Conservation (phyloP, 148 eudicot genomes). For the Polygonum maritimum region DNA sequence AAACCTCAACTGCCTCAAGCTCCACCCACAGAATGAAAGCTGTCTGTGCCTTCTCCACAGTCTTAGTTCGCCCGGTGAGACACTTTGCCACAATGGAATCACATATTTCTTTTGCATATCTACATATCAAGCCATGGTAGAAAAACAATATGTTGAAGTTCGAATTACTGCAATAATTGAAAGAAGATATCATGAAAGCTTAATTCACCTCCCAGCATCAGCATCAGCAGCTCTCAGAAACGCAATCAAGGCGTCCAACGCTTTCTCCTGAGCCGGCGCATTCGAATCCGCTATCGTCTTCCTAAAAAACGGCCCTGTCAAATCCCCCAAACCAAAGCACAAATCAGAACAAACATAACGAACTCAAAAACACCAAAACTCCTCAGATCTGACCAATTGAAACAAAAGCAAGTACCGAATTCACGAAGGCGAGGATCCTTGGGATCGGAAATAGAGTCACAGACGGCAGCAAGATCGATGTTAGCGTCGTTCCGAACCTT, state of each 20-base stretch:
- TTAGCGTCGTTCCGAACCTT: conserved; percentile 96
- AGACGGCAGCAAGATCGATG: conserved; percentile 72
- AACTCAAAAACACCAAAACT: not conserved
- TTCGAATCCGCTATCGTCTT: conserved; percentile 87
- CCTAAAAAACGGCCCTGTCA: conserved; percentile 63
- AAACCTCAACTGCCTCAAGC: conserved; percentile 86
- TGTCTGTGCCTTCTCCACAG: conserved; percentile 91
- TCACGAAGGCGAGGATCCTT: conserved; percentile 89
- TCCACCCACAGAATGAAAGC: conserved; percentile 92
- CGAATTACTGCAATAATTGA: conserved; percentile 6
- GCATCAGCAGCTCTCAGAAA: conserved; percentile 85
- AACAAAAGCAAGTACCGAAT: conserved; percentile 46
- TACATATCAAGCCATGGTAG: conserved; percentile 10
- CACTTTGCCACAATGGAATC: conserved; percentile 89
- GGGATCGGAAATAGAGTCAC: conserved; percentile 75
- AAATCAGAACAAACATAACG: not conserved
- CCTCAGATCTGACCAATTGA: conserved; percentile 23
- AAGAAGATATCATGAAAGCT: not conserved
- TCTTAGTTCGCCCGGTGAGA: conserved; percentile 88
- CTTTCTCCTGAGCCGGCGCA: conserved; percentile 98
- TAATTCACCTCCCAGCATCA: conserved; percentile 74
- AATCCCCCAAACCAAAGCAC: not conserved
- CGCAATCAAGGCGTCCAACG: conserved; percentile 82
- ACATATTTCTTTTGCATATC: conserved; percentile 88
- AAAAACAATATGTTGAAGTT: not conserved